Percentiles rank a stretch among this genome's conserved stretches.
These are phyloP conservation scores for Antitrichia curtipendula DNA, from an alignment of 225 moss, liverwort and hornwort species.

Conservation along the genomic window DNA sequence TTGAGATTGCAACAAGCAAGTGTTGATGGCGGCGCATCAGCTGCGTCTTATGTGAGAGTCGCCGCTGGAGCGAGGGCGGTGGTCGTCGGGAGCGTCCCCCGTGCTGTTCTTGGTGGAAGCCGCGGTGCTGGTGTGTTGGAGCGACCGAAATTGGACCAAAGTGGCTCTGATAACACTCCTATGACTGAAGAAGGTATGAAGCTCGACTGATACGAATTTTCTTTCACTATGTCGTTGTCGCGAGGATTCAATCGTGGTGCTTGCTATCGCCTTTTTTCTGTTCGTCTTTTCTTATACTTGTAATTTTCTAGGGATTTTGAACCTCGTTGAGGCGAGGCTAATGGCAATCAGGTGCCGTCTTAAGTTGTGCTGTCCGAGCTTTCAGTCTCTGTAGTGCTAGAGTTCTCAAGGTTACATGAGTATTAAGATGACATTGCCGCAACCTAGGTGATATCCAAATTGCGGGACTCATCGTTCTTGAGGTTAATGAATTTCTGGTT, in stretches of 20 bases:
- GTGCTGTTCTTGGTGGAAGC: slow-evolving; percentile 15
- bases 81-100: background rate
- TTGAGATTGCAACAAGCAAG: background rate
- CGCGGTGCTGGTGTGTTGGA: slow-evolving; percentile 48
- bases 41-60: background rate
- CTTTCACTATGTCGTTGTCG: background rate
- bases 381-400: background rate
- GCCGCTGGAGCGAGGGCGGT: background rate
- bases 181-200: slow-evolving; percentile 51
- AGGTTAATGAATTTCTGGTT: background rate
- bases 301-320: background rate
- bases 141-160: slow-evolving; percentile 53
- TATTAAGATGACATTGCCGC: background rate
- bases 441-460: background rate
- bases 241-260: background rate
- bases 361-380: background rate
- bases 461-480: background rate
- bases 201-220: background rate
- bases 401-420: background rate
- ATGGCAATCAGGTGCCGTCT: background rate
- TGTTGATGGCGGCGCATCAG: background rate
- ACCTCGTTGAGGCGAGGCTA: background rate
- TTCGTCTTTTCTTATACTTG: background rate
- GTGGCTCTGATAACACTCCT: slow-evolving; percentile 30
- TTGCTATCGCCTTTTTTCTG: background rate